These are phyloP conservation scores for Amanita pallidorosea DNA, from an alignment of 768 basidiomycete genomes.

Conservation along the genomic window DNA sequence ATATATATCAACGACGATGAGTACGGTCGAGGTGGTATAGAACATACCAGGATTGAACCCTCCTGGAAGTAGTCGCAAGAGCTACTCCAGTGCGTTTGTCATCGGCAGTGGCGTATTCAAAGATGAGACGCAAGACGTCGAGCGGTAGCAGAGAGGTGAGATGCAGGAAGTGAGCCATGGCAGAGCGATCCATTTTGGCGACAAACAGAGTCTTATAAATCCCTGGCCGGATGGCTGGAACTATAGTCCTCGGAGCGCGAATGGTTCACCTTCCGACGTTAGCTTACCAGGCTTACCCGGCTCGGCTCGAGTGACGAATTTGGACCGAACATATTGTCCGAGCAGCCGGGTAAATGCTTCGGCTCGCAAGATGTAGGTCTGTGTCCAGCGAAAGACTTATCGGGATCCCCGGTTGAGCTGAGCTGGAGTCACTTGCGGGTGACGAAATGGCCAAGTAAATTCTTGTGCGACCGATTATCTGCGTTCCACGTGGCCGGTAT, in stretches of 20 bases:
- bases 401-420: background rate
- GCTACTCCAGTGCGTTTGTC: constrained; percentile 21
- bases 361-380: background rate
- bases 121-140: constrained; percentile 25
- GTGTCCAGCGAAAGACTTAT: background rate
- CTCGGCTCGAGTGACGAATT: background rate
- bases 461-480: background rate
- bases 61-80: constrained; percentile 20
- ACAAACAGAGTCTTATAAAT: constrained; percentile 1
- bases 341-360: background rate
- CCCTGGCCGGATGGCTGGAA: background rate
- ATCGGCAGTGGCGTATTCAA: constrained; percentile 21
- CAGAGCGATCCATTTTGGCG: background rate
- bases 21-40: background rate
- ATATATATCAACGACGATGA: background rate
- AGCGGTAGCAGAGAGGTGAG: constrained; percentile 18
- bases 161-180: constrained; percentile 3
- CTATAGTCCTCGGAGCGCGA: constrained; percentile 6
- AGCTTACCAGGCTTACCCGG: background rate
- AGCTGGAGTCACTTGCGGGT: background rate
- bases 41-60: constrained; percentile 22
- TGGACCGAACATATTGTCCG: background rate
- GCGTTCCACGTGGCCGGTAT: background rate
- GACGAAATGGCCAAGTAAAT: background rate
- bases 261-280: background rate